Evolutionary conservation across 1,284 basidiomycete species (phyloP), one percentile per base, ranked within the genome.

Genomic region (Naganishia liquefaciens): DNA sequence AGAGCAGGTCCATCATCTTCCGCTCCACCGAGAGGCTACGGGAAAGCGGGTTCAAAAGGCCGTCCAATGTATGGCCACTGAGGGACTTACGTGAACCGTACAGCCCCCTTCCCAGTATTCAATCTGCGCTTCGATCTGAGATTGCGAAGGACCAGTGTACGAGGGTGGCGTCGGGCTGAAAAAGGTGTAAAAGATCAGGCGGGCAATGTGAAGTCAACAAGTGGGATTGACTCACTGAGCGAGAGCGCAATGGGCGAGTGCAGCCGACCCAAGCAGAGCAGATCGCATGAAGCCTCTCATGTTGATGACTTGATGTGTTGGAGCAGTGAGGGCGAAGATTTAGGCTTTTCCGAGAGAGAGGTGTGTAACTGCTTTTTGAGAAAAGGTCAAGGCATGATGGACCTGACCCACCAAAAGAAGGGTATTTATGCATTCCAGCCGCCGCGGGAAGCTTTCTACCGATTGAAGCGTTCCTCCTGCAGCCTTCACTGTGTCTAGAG

Each of bases 1-100:
- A 73, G 46, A 54, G 69, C 70, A 2, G 71, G 70, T 5, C 69
- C 71, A 53, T 73, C 72, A 49, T 73, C 72, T 37, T 63, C 60
- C 3, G 68, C 72, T 28, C 70, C 70, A 21, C 71, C 71, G 49
- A 70, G 60, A 1, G 72, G 70, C 71, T 71, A 33, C 23, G 30
- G 5, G 15, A 19, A 33, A 37, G 30, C 19, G 25, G 7, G n/a
- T 52, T 27, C 40, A 21, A 25, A 17, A 11, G 15, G 43, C 13
- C n/a, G 2, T 15, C 19, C 9, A 25, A 44, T 23, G 13, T 6
- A 11, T 23, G 44, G 5, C 25, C 17, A 25, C 3, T 3, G 51
- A 30, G 15, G 10, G 21, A 64, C 71, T 66, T 54, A 71, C 71
- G 43, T 64, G 65, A 51, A 73, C 71, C 15, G 69, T 70, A 54